These are phyloP conservation scores for Triangularia verruculosa DNA, from an alignment of 2,329 filamentous ascomycete species.

Conservation along the genomic window DNA sequence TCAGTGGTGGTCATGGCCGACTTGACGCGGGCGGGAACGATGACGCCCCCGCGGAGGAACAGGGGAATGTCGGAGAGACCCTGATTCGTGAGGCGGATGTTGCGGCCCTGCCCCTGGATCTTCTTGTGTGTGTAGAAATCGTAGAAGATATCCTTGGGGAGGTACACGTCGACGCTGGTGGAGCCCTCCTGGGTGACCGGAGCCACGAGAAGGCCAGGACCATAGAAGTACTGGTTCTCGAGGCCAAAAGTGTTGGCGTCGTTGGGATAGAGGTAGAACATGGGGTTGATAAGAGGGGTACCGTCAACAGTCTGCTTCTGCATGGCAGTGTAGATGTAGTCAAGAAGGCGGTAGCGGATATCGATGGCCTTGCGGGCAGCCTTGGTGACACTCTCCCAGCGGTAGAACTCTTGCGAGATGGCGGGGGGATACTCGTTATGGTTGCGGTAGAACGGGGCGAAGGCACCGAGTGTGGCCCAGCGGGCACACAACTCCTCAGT, in stretches of 20 bases:
- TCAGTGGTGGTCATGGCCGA: slow-evolving; percentile 62
- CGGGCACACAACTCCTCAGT: slow-evolving; percentile 68
- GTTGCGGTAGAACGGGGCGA: slow-evolving; percentile 73
- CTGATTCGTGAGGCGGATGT: slow-evolving; percentile 40
- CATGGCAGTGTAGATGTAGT: slow-evolving; percentile 72
- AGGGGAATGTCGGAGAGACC: slow-evolving; percentile 58
- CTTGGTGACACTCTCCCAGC: slow-evolving; percentile 57
- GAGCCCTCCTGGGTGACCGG: slow-evolving; percentile 45
- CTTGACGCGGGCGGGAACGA: slow-evolving; percentile 58
- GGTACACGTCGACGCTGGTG: slow-evolving; percentile 44
- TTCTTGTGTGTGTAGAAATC: slow-evolving; percentile 49
- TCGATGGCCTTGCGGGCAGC: slow-evolving; percentile 65
- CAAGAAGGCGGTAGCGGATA: slow-evolving; percentile 66
- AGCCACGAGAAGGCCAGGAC: slow-evolving; percentile 42
- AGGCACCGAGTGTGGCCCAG: slow-evolving; percentile 72
- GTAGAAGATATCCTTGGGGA: slow-evolving; percentile 49
- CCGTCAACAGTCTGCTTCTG: slow-evolving; percentile 60
- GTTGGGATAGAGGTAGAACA: slow-evolving; percentile 67
- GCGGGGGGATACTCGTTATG: slow-evolving; percentile 53
- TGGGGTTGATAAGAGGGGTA: slow-evolving; percentile 61
- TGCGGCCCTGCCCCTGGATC: slow-evolving; percentile 41
- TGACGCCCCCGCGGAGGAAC: slow-evolving; percentile 62
- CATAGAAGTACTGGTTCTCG: slow-evolving; percentile 48
- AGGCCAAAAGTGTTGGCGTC: slow-evolving; percentile 41
- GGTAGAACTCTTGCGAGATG: slow-evolving; percentile 70